Evolutionary conservation across 805 yeast genomes (phyloP), one percentile per base, ranked within the genome.

Genomic region (Candida silvicultrix): DNA sequence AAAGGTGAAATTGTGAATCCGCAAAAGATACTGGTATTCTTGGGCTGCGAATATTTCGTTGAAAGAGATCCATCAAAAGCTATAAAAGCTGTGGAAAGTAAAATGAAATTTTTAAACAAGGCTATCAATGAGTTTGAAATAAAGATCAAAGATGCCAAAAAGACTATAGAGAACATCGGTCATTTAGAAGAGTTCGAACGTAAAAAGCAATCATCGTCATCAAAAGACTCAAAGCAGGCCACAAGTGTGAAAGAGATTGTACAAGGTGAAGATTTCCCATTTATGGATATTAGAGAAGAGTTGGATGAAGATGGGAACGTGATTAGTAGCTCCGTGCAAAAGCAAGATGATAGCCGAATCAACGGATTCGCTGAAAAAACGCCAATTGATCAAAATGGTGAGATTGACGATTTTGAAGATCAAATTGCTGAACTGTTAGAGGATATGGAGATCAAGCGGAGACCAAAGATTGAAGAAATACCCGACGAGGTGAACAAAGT

Each of bases 211-310:
- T 25, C 16, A 40, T 22, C 16, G 21, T 35, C 14, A 9, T 22
- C 32, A 20, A 38, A 48, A 43, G 40, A 41, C 35, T 4, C 35
- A 6, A 31, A 31, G 9, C 5, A 14, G 7, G 35, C 4, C 7
- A 3, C 35, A 31, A 28, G 16, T 32, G 49, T 50, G 15, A 46
- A 49, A 21, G 45, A 54, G 9, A 66, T 67, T 20, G 78, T 68
- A 3, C 81, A 75, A 15, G 79, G 72, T 1, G 39, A 37, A 37
- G 39, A 37, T 4, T 55, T 81, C 2, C 89, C 88, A 1, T 68
- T 86, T 21, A 79, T 89, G 80, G 97, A 89, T 47, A 90, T 90
- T 20, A 72, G 81, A 44, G 97, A 89, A 58, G 85, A 81, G 44
- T 63, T 90, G 35, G 96, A 89, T 62, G 96, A 87, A 1, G 81